Evolutionary conservation across 2,329 filamentous ascomycete genomes (phyloP).

Genomic region (Eurotiales sp.): DNA sequence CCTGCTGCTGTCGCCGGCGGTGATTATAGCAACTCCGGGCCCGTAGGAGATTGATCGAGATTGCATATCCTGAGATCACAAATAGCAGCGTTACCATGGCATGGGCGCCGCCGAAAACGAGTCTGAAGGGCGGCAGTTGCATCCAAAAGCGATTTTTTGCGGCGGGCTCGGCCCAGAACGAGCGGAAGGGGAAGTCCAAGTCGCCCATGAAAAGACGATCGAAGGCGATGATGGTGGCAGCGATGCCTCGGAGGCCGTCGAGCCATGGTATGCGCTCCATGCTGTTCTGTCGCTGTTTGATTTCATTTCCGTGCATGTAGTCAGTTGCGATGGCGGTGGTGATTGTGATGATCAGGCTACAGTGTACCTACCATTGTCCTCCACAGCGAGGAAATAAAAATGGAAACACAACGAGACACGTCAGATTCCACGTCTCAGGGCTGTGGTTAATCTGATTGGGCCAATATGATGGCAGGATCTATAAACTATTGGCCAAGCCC

Average conservation of each 20-base stretch:
- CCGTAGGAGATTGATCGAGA: slow-evolving; percentile 49
- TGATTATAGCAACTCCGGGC: too few species aligned
- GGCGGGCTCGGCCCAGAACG: slow-evolving; percentile 21
- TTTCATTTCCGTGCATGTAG: too few species aligned
- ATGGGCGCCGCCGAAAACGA: slow-evolving; percentile 34
- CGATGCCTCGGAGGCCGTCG: slow-evolving; percentile 26
- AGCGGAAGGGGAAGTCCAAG: slow-evolving; percentile 19
- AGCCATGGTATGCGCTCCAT: slow-evolving; percentile 23
- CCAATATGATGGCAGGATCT: too few species aligned
- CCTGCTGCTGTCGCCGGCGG: slow-evolving; percentile 9
- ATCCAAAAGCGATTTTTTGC: slow-evolving; percentile 18
- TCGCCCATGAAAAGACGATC: slow-evolving; percentile 24
- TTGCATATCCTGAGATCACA: slow-evolving; percentile 57
- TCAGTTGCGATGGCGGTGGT: too few species aligned
- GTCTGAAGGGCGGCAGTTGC: slow-evolving; percentile 38
- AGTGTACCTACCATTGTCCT: too few species aligned
- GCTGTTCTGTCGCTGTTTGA: too few species aligned
- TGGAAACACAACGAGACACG: too few species aligned
- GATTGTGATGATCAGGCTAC: too few species aligned
- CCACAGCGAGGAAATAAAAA: too few species aligned
- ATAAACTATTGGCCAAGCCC: too few species aligned
- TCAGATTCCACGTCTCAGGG: too few species aligned
- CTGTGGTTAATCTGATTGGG: too few species aligned
- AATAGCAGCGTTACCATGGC: slow-evolving; percentile 53
- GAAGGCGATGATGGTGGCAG: slow-evolving; percentile 24